These are phyloP conservation scores for Echites panduratus DNA, from an alignment of 257 asterid genomes.

Conservation along the genomic window DNA sequence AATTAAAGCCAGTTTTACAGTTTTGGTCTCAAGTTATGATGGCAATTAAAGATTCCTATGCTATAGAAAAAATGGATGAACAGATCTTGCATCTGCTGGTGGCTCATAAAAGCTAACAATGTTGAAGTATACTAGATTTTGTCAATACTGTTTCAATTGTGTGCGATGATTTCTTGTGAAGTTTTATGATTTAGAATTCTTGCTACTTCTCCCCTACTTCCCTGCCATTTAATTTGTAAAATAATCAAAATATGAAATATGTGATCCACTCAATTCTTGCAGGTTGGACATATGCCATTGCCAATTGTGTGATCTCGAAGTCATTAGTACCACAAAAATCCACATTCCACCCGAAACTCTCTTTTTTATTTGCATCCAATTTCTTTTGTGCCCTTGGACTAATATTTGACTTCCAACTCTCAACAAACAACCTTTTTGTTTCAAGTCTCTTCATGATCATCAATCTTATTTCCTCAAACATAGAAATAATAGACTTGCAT, in stretches of 20 bases:
- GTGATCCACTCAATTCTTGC: too few species aligned
- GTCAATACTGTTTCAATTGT: conserved; percentile 77
- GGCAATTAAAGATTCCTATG: conserved; percentile 71
- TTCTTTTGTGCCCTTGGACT: too few species aligned
- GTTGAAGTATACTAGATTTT: conserved; percentile 86
- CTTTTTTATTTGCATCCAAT: too few species aligned
- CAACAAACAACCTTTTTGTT: too few species aligned
- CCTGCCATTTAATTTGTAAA: not conserved
- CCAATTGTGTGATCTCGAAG: too few species aligned
- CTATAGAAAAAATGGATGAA: conserved; percentile 87
- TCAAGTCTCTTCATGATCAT: too few species aligned
- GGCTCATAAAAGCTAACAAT: conserved; percentile 43
- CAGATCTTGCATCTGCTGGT: conserved; percentile 73
- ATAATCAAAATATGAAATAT: not conserved
- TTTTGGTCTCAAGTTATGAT: conserved; percentile 79
- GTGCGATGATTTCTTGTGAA: conserved; percentile 15
- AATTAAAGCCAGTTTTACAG: conserved; percentile 51
- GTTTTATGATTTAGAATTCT: conserved; percentile 13
- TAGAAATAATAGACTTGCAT: too few species aligned
- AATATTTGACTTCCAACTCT: too few species aligned
- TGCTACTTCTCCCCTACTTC: not conserved
- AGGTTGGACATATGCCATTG: too few species aligned
- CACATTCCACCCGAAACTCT: too few species aligned
- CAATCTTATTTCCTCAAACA: too few species aligned
- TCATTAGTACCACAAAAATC: too few species aligned